Evolutionary conservation across 805 yeast genomes (phyloP), one percentile per base, ranked within the genome.

Genomic region (Wickerhamomyces queroliae): DNA sequence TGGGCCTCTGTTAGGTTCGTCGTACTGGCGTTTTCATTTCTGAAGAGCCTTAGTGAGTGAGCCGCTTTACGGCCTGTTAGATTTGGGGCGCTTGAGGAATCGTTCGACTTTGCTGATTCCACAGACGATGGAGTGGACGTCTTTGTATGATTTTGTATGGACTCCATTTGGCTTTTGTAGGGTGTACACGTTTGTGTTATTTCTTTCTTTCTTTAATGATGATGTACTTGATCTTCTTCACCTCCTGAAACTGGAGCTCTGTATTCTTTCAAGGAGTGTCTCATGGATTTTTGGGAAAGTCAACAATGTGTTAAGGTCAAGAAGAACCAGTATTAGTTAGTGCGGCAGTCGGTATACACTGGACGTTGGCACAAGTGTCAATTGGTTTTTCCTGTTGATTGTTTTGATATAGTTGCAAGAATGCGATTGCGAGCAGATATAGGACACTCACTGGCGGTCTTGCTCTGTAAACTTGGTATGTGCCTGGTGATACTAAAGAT

Each of bases 31-130:
- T 61, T 53, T 21, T 58, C 67, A 16, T 57, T 55, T 40, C 76
- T 63, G 50, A 79, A 79, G 12, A 79, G 56, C 33, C 82, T 60
- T 19, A 78, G 56, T 1, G 81, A 72, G 37, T 72, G 64, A 11
- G 83, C 81, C 0, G 81, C 81, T 49, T 76, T 76, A 42, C 81
- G 61, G 5, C 80, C 80, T 1, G 77, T 66, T 26, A 70, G 37
- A 48, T 42, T 35, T 50, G 36, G 40, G 9, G 29, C 29, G 12
- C 18, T 24, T 11, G 29, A 24, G 4, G 36, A 22, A 9, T 22
- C 36, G 15, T 33, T 23, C 6, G 20, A 33, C 11, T 22, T 15
- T 4, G 21, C 20, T 3, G 37, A 35, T 12, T 35, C 37, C 19
- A 35, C n/a, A 26, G 37, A 35, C 5, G 37, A 35, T 5, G 37